Evolutionary conservation across 345 rosid genomes (phyloP), one percentile per base, ranked within the genome.

Genomic region (Draba incana): DNA sequence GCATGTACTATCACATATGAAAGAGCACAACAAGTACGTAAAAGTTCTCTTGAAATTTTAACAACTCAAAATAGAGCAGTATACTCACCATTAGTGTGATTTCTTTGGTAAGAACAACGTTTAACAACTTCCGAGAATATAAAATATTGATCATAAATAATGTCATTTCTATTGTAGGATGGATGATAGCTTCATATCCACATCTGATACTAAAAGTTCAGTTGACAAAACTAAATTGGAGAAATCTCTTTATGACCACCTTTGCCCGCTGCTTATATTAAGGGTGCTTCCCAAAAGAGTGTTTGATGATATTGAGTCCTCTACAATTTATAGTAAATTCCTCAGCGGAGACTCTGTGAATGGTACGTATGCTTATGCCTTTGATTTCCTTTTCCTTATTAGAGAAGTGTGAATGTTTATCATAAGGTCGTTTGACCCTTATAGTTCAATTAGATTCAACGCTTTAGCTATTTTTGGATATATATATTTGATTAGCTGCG

Each of bases 211-310:
- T 57, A 69, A 42, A 72, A 75, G 74, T 70, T 41, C 73, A 45
- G 62, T 72, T 55, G 81, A 78, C 37, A 80, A 79, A 49, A 69
- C 66, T 3, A 28, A 57, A 64, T 69, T 47, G 61, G 84, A 83
- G 72, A 85, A 78, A 57, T 74, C 66, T 61, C 78, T 92, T 39
- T 92, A 86, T 85, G 85, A 83, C 58, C 88, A 77, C 57, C 96
- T 92, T 58, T 90, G 92, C 80, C 98, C 98, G 5, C 61, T 92
- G 68, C 98, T 92, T 65, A 71, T 92, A 51, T 71, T 92, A 66
- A 84, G 89, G 75, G 56, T 92, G 63, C 98, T 92, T 80, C 98
- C 98, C 5, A 67, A 89, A 64, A 80, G 86, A 81, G 84, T 92
- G 51, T 92, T 92, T 76, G 69, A 83, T 59, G 77, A 85, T 79